Evolutionary conservation across 495 filamentous ascomycete species (phyloP).

Genomic region (Neurospora africana): DNA sequence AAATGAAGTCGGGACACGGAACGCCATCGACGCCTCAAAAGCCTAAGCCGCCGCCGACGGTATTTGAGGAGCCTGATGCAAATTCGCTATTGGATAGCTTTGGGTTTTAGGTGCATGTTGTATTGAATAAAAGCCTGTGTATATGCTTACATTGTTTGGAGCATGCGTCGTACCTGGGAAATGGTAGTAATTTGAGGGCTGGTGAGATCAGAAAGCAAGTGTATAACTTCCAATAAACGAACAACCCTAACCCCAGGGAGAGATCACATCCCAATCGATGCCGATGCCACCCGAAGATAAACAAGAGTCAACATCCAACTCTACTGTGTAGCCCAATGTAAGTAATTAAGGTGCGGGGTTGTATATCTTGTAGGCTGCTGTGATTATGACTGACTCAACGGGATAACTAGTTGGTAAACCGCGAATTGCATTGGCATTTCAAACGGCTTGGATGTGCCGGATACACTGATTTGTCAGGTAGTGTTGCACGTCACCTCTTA

Average conservation of each 20-base stretch:
- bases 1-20: slow-evolving; percentile 33
- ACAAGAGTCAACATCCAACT: background rate
- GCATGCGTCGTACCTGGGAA: background rate
- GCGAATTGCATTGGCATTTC: background rate
- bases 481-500: background rate
- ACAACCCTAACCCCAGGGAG: background rate
- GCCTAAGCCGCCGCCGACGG: slow-evolving; percentile 58
- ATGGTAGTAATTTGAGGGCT: background rate
- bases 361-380: background rate
- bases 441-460: background rate
- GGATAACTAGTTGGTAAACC: background rate
- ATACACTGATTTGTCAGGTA: background rate
- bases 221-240: background rate
- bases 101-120: slow-evolving; percentile 45
- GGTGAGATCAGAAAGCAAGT: background rate
- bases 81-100: slow-evolving; percentile 73
- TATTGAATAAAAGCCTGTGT: background rate
- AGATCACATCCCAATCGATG: background rate
- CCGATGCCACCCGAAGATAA: background rate
- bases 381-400: background rate
- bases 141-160: background rate
- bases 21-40: slow-evolving; percentile 47
- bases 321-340: background rate
- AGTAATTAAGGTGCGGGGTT: background rate
- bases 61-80: slow-evolving; percentile 84